These are phyloP conservation scores for Penicillium sp. DNA, from an alignment of 2,329 filamentous ascomycete genomes.

Conservation along the genomic window DNA sequence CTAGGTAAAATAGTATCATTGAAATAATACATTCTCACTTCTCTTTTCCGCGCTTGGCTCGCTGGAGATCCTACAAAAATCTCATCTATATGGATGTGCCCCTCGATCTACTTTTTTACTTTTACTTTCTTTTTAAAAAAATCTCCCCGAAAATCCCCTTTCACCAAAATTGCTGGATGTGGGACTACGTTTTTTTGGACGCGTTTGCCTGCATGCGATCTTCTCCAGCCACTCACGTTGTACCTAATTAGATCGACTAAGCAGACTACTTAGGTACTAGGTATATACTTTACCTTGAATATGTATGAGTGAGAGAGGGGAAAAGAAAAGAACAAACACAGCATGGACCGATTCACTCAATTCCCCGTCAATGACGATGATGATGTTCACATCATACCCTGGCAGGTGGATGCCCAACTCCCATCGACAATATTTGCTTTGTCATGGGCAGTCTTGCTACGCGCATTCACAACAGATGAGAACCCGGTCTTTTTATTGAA, in stretches of 20 bases:
- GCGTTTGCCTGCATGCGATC: constrained; percentile 7
- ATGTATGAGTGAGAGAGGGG: constrained; percentile 8
- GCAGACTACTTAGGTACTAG: constrained; percentile 4
- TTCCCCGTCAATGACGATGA: constrained; percentile 20
- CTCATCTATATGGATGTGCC: background rate
- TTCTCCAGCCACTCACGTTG: constrained; percentile 17
- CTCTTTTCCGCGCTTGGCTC: constrained; percentile 6
- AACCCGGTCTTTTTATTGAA: constrained; percentile 32
- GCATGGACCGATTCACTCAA: constrained; percentile 26
- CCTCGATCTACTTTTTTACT: background rate
- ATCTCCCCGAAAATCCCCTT: background rate
- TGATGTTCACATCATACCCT: constrained; percentile 14
- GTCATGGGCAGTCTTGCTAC: constrained; percentile 33
- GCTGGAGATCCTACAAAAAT: background rate
- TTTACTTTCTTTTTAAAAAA: background rate
- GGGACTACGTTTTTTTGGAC: background rate
- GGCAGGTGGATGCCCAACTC: constrained; percentile 17
- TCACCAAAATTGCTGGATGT: background rate
- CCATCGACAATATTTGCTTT: constrained; percentile 20
- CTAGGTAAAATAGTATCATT: too few relatives aligned
- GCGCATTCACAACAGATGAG: constrained; percentile 32
- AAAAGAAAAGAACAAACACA: background rate
- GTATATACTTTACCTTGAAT: constrained; percentile 13
- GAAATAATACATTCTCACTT: too few relatives aligned
- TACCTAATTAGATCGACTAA: constrained; percentile 16